Evolutionary conservation across 2,329 filamentous ascomycete genomes (phyloP), one percentile per base, ranked within the genome.

Genomic region (Chaetomium sp.): DNA sequence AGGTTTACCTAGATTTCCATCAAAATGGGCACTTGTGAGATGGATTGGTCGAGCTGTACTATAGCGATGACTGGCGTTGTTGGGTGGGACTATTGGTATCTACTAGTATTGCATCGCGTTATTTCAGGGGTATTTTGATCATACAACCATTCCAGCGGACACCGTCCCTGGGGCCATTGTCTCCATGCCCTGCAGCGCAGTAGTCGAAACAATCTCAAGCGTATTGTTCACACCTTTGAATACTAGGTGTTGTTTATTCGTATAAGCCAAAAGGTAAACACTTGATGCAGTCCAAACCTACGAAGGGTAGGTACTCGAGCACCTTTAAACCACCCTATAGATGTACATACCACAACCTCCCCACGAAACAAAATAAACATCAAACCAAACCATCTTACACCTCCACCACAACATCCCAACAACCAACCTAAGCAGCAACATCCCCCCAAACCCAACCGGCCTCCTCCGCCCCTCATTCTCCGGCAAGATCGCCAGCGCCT

Each of bases 381-480:
- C 35, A 4, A 12, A 16, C 35, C 35, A 4, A 12, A 16, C 35
- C 35, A 25, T 42, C 45, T 27, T 42, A 21, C 23, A 21, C 12
- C 21, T 45, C 4, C 12, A 9, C 33, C 2, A 8, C 16, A 31
- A 1, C 51, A 21, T 2, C 16, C 7, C 38, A n/a, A 12, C 45
- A 35, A 7, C 42, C 45, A 8, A 19, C 45, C 23, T 25, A 69
- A 54, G 38, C 66, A n/a, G 67, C 70, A 8, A 87, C 78, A 73
- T 87, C 87, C 0, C 94, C 0, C 95, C 95, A 80, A 99, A 98
- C 0, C 95, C 95, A 62, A 97, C 93, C 2, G 94, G 94, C 65
- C 89, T 84, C 72, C 93, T 86, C 66, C 81, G 83, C 1, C 90
- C 89, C 42, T 83, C 84, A 68, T 90, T 91, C 76, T 93, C 90